Percentiles rank a stretch among this genome's conserved stretches.
These are phyloP conservation scores for Aphanomyces euteiches DNA, from an alignment of 352 stramenopile species.

Conservation along the genomic window DNA sequence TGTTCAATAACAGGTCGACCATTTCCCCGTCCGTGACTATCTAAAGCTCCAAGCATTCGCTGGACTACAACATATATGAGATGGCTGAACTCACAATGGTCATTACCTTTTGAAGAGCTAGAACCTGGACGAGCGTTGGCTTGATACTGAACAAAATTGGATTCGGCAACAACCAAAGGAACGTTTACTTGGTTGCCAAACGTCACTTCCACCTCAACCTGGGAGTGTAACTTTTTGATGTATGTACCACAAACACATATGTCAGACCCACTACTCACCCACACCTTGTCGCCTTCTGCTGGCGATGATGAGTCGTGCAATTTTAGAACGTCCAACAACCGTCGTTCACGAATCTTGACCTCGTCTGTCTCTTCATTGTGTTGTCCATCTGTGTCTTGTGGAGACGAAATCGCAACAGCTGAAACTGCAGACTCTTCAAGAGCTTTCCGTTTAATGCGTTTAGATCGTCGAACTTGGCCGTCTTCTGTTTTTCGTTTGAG, in stretches of 20 bases:
- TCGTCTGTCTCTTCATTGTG: background rate
- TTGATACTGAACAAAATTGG: conserved; percentile 8
- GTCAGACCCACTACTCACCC: background rate
- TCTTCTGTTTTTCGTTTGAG: conserved; percentile 55
- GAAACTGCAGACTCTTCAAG: conserved; percentile 39
- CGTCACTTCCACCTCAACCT: conserved; percentile 1
- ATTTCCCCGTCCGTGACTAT: background rate
- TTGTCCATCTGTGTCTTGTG: background rate
- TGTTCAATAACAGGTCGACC: conserved; percentile 21
- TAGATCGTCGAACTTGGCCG: conserved; percentile 32
- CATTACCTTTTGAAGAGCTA: conserved; percentile 12
- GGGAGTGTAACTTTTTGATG: background rate
- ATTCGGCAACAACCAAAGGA: conserved; percentile 7
- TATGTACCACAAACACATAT: conserved; percentile 14
- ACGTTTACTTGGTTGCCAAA: conserved; percentile 17
- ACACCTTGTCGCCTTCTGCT: conserved; percentile 16
- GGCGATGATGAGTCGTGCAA: conserved; percentile 7
- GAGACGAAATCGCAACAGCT: conserved; percentile 35
- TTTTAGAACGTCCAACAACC: conserved; percentile 17
- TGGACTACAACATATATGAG: conserved; percentile 9
- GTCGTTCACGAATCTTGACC: background rate
- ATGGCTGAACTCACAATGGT: background rate
- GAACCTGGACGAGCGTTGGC: conserved; percentile 9
- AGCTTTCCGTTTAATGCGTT: conserved; percentile 9
- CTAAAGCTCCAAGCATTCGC: conserved; percentile 16